Percentiles rank a stretch among this genome's conserved stretches.
phyloP scores from a whole-genome alignment of 2,329 filamentous ascomycete species.

The Stromatinia cepivora region DNA sequence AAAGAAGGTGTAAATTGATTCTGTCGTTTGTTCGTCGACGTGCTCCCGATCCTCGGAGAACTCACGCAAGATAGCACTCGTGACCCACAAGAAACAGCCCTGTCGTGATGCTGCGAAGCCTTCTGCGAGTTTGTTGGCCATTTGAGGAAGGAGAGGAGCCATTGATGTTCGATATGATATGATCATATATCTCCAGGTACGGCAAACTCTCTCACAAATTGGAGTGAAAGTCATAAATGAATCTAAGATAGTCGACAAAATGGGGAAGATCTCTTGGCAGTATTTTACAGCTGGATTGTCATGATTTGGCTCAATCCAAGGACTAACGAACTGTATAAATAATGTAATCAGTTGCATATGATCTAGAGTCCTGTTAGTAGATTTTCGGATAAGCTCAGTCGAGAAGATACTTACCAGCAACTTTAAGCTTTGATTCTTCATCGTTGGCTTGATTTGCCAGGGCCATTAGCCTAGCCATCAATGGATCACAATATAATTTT shows the following conservation, averaged over 20 bases:
- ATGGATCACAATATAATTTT: constrained; percentile 89
- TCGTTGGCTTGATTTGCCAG: constrained; percentile 84
- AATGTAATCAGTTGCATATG: constrained; percentile 89
- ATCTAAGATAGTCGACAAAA: constrained; percentile 81
- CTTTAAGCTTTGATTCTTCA: constrained; percentile 78
- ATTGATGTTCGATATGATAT: constrained; percentile 92
- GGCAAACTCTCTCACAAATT: constrained; percentile 89
- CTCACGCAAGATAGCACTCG: constrained; percentile 89
- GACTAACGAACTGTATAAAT: constrained; percentile 77
- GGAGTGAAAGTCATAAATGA: constrained; percentile 84
- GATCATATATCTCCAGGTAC: constrained; percentile 96
- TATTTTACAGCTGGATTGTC: constrained; percentile 93
- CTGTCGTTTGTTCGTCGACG: constrained; percentile 77
- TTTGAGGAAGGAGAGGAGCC: constrained; percentile 75
- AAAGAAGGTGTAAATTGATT: constrained; percentile 91
- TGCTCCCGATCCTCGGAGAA: constrained; percentile 89
- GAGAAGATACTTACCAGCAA: constrained; percentile 65
- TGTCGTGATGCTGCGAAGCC: constrained; percentile 86
- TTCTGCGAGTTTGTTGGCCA: constrained; percentile 84
- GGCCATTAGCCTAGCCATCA: constrained; percentile 80
- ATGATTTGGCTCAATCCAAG: constrained; percentile 68
- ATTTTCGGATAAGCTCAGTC: constrained; percentile 11
- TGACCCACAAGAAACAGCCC: constrained; percentile 98
- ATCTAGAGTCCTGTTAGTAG: constrained; percentile 51
- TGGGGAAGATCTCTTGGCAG: constrained; percentile 89